These are phyloP conservation scores for Fraxinus floribunda DNA, from an alignment of 305 asterid species.

Conservation along the genomic window DNA sequence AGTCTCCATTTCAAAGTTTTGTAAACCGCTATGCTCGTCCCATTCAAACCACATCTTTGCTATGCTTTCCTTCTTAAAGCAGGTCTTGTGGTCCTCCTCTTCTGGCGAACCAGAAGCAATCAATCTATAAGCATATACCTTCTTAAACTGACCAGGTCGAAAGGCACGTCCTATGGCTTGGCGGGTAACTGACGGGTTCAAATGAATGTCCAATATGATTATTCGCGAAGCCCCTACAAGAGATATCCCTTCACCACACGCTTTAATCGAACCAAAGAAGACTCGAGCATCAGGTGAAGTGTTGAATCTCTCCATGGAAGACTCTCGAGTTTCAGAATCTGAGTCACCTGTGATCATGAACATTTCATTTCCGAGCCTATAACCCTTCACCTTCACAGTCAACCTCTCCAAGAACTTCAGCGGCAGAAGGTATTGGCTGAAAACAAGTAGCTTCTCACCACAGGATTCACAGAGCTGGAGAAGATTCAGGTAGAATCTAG, in stretches of 20 bases:
- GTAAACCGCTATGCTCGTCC: conserved; percentile 64
- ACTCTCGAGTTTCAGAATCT: conserved; percentile 66
- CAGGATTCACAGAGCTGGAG: conserved; percentile 79
- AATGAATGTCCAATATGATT: conserved; percentile 72
- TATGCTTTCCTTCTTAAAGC: conserved; percentile 88
- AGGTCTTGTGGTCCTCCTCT: conserved; percentile 75
- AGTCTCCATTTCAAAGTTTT: conserved; percentile 63
- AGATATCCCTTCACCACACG: conserved; percentile 97
- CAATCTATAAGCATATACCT: conserved; percentile 76
- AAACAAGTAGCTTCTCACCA: conserved; percentile 80
- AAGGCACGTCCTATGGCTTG: conserved; percentile 98
- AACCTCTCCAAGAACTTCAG: conserved; percentile 78
- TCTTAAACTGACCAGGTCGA: conserved; percentile 87
- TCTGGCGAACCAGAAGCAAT: conserved; percentile 79
- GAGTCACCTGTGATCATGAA: conserved; percentile 95
- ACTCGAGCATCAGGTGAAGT: conserved; percentile 73
- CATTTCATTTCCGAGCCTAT: conserved; percentile 65
- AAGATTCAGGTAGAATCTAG: conserved; percentile 82
- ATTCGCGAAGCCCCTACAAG: conserved; percentile 95
- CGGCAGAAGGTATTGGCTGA: conserved; percentile 88
- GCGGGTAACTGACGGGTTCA: conserved; percentile 93
- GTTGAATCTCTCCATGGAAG: conserved; percentile 72
- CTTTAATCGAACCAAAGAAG: conserved; percentile 89
- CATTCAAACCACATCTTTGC: conserved; percentile 98
- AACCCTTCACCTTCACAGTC: conserved; percentile 65